phyloP scores from a whole-genome alignment of 2,329 filamentous ascomycete genomes.

The Ophiostoma ulmi region DNA sequence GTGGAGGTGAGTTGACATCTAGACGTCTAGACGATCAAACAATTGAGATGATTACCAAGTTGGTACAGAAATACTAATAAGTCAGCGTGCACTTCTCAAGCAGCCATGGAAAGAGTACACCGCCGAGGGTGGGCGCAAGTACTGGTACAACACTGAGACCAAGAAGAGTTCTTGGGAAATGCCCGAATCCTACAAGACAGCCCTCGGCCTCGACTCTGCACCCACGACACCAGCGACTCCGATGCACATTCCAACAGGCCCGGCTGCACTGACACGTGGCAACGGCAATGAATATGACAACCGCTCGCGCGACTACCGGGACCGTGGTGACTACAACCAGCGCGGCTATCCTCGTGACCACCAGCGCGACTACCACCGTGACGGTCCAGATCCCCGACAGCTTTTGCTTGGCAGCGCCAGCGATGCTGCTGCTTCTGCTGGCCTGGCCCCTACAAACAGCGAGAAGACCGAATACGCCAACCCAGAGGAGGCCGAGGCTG shows the following conservation, averaged over 20 bases:
- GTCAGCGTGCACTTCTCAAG: constrained; percentile 69
- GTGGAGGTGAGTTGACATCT: constrained; percentile 57
- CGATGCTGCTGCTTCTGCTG: constrained; percentile 41
- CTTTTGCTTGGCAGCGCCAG: constrained; percentile 49
- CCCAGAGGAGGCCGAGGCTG: constrained; percentile 83
- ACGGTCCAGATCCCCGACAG: constrained; percentile 48
- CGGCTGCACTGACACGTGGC: constrained; percentile 31
- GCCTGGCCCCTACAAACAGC: constrained; percentile 57
- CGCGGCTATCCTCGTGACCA: constrained; percentile 20
- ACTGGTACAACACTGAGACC: constrained; percentile 91
- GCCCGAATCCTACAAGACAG: constrained; percentile 74
- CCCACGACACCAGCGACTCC: constrained; percentile 41
- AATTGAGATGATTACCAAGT: neutral
- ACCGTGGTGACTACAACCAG: constrained; percentile 19
- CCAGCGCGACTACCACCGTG: neutral
- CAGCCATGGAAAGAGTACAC: constrained; percentile 93
- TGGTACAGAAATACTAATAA: constrained; percentile 25
- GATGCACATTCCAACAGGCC: constrained; percentile 35
- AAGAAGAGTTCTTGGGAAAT: constrained; percentile 94
- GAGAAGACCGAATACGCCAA: constrained; percentile 74
- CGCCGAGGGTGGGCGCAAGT: constrained; percentile 78
- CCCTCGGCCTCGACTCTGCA: constrained; percentile 55
- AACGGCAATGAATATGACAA: constrained; percentile 12
- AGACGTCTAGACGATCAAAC: neutral
- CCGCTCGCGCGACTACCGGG: constrained; percentile 17